These are phyloP conservation scores for Leptosphaerulina australis DNA, from an alignment of 2,329 filamentous ascomycete genomes.

Conservation along the genomic window DNA sequence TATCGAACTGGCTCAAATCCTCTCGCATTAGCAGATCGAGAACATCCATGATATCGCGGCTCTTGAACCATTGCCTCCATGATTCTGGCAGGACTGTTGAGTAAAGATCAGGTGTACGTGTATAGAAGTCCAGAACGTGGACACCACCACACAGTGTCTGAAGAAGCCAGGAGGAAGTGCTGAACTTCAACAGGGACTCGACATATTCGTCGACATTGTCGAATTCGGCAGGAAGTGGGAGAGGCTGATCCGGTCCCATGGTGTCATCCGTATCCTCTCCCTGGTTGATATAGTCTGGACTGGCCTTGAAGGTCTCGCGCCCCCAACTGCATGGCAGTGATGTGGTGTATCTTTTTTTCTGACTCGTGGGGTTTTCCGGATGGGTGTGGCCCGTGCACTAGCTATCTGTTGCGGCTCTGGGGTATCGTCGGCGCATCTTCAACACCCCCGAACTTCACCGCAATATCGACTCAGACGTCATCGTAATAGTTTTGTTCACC, in stretches of 20 bases:
- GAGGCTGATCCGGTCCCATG: constrained; percentile 58
- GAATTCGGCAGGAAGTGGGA: constrained; percentile 77
- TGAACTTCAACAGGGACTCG: constrained; percentile 76
- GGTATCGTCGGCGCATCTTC: constrained; percentile 6
- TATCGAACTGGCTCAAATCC: constrained; percentile 61
- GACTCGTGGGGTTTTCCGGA: constrained; percentile 17
- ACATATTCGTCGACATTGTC: constrained; percentile 76
- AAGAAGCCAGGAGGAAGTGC: constrained; percentile 74
- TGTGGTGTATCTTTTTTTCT: constrained; percentile 10
- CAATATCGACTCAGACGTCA: constrained; percentile 13
- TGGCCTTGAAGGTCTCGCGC: constrained; percentile 13
- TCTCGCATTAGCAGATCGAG: constrained; percentile 82
- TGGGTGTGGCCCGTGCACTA: constrained; percentile 18
- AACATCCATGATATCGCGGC: constrained; percentile 73
- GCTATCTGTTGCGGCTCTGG: constrained; percentile 8
- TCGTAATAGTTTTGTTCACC: background rate
- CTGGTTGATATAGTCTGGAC: background rate
- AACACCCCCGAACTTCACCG: constrained; percentile 15
- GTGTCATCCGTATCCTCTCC: constrained; percentile 22
- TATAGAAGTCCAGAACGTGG: constrained; percentile 96
- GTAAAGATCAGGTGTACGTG: constrained; percentile 81
- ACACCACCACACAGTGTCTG: constrained; percentile 94
- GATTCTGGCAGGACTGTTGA: constrained; percentile 74
- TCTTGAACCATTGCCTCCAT: constrained; percentile 80
- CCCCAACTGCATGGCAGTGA: constrained; percentile 17